These are phyloP conservation scores for Trichopus zeylanicus DNA, from an alignment of 116 monocot genomes.

Conservation along the genomic window DNA sequence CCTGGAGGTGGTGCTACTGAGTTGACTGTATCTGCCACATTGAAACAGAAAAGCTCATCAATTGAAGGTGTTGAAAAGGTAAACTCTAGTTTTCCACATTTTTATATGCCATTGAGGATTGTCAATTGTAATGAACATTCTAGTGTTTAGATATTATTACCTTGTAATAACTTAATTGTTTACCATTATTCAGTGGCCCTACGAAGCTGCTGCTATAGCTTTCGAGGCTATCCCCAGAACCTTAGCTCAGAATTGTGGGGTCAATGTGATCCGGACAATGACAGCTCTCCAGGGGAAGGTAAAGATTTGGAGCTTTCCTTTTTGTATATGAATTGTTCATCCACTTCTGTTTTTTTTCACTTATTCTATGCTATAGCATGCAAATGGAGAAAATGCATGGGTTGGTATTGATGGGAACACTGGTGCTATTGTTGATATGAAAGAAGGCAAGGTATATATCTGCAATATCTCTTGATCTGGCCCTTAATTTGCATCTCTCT, in stretches of 20 bases:
- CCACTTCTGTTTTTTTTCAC: too few species aligned
- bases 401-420: constrained; percentile 88
- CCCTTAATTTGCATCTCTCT: background rate
- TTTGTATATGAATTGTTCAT: background rate
- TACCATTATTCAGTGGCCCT: constrained; percentile 62
- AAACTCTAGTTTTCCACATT: background rate
- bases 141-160: too few species aligned
- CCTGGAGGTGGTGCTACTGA: constrained; percentile 95
- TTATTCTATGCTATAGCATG: constrained; percentile 37
- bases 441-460: constrained; percentile 50
- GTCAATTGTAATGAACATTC: background rate
- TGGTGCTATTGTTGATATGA: constrained; percentile 83
- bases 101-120: background rate
- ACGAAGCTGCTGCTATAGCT: constrained; percentile 96
- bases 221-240: constrained; percentile 95
- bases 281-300: constrained; percentile 98
- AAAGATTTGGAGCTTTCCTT: background rate
- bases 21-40: constrained; percentile 77
- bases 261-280: constrained; percentile 91
- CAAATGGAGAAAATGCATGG: constrained; percentile 91
- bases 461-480: background rate
- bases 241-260: constrained; percentile 88
- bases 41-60: constrained; percentile 92
- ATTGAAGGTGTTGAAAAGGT: constrained; percentile 98
- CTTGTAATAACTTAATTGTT: background rate